Base-by-base conservation (phyloP, 1,284 basidiomycete genomes). In the Baeospora myosura region DNA sequence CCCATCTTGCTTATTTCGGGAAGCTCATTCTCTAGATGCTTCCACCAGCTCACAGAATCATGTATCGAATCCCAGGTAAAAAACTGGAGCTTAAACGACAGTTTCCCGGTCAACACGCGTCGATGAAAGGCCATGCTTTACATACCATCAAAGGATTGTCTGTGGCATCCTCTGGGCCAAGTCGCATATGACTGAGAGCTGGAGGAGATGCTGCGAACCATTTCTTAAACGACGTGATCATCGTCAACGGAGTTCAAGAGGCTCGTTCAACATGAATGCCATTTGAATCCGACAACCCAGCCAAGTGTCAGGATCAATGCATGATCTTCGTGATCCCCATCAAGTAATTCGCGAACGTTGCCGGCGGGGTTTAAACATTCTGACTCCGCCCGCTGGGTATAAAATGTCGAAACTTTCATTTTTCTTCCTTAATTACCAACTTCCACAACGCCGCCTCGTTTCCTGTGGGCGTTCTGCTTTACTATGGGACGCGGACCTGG, bases 51-150 rank as follows among this genome's bases (percentile, higher is more conserved):
- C 68, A 74, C 63, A 42, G 59, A 64, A 34, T 66, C 68, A 54
- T 72, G 71, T 30, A 60, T 60, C 40, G 74, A 69, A 50, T 88
- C 76, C 88, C 88, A 90, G 17, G 86, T 88, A 51, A 88, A 90
- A 61, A 86, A 88, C 60, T 90, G 88, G 21, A 90, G 61, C 87
- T 87, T 46, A 5, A 45, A 43, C 20, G n/a, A 2, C 3, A 14
- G 6, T 14, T 14, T 35, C 14, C n/a, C 14, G 18, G 14, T 22
- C 23, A 4, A 22, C 22, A 14, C 7, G 20, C 32, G 20, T 17
- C 20, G 26, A n/a, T 29, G 8, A n/a, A n/a, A 29, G n/a, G 26
- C n/a, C 26, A 41, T 26, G n/a, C 22, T 3, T 40, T 21, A 18
- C 29, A 48, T 52, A 81, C 82, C 82, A 85, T 83, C n/a, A 79